Base-by-base conservation (phyloP, 768 basidiomycete species). In the Leccinum boreale region DNA sequence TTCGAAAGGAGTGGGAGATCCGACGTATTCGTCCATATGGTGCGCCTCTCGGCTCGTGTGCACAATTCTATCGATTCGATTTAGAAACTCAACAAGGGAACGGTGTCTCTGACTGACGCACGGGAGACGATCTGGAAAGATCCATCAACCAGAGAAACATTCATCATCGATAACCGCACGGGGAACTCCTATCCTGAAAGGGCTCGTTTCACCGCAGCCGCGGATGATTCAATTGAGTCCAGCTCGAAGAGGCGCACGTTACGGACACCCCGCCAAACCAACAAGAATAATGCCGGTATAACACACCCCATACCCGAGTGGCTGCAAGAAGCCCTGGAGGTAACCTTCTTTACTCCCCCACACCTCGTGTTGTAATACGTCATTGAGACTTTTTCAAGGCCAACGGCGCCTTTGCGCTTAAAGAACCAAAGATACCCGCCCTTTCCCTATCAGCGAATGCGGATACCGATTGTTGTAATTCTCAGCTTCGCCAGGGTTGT, bases 131-230 rank as follows among this genome's bases (percentile, higher is more conserved):
- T 73, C 21, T 90, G 89, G 88, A 79, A 73, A 29, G 88, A 93
- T 73, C 80, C 83, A n/a, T 70, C 63, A 14, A 88, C 85, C 5
- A 79, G 82, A 14, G 75, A 84, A 66, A 72, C 69, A 3, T 87
- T 85, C 65, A 57, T 81, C n/a, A 73, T 92, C 15, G 83, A 94
- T 66, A 67, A 70, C n/a, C 78, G 83, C 52, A 90, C 87, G 10
- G 89, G 89, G 10, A 84, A 90, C 67, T 90, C 87, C 8, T 77
- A 78, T 69, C 73, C 72, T 29, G 73, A 70, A 59, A 59, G 62
- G 24, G 60, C 60, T 35, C 59, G 42, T 57, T 63, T 42, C 53
- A 31, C 24, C 53, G 51, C 56, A 35, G 55, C 35, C 36, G 42
- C 42, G 45, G 52, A 60, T 50, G 56, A 26, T 51, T 58, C 55